Conservation (phyloP, 352 stramenopile species). For the Pythium monospermum region DNA sequence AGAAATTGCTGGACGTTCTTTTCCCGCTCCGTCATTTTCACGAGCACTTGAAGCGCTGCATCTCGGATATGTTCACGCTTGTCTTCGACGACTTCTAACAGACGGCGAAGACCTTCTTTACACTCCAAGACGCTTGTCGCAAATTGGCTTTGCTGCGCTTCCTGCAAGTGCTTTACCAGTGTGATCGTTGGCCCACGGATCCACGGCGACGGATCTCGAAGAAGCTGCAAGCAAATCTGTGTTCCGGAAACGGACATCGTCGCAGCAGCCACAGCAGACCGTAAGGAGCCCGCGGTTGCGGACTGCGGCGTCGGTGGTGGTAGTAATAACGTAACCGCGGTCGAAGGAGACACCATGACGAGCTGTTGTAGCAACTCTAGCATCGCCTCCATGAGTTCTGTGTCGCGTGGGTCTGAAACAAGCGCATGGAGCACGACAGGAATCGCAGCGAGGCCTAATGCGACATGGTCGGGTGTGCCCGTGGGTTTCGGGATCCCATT, state of each 20-base stretch:
- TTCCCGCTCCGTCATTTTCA: slow-evolving; percentile 59
- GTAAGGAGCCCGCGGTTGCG: slow-evolving; percentile 1
- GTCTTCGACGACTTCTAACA: slow-evolving; percentile 76
- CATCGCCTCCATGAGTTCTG: slow-evolving; percentile 83
- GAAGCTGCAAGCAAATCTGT: slow-evolving; percentile 57
- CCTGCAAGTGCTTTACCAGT: slow-evolving; percentile 54
- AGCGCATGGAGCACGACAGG: slow-evolving; percentile 56
- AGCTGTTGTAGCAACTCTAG: slow-evolving; percentile 64
- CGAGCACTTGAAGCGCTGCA: slow-evolving; percentile 56
- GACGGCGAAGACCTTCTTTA: slow-evolving; percentile 58
- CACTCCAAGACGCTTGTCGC: slow-evolving; percentile 44
- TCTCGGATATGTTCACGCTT: slow-evolving; percentile 82
- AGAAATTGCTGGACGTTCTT: slow-evolving; percentile 78
- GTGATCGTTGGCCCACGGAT: slow-evolving; percentile 65
- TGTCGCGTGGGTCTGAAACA: slow-evolving; percentile 70
- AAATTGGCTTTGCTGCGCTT: slow-evolving; percentile 44
- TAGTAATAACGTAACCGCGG: slow-evolving; percentile 36
- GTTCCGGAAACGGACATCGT: slow-evolving; percentile 34
- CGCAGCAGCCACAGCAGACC: background rate
- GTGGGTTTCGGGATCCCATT: background rate
- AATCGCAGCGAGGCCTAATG: slow-evolving; percentile 35
- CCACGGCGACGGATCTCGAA: slow-evolving; percentile 77
- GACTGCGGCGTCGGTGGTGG: background rate
- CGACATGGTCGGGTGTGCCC: slow-evolving; percentile 30
- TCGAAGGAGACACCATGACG: slow-evolving; percentile 31